These are phyloP conservation scores for Hypoxylon rubiginosum DNA, from an alignment of 2,329 filamentous ascomycete genomes.

Conservation along the genomic window DNA sequence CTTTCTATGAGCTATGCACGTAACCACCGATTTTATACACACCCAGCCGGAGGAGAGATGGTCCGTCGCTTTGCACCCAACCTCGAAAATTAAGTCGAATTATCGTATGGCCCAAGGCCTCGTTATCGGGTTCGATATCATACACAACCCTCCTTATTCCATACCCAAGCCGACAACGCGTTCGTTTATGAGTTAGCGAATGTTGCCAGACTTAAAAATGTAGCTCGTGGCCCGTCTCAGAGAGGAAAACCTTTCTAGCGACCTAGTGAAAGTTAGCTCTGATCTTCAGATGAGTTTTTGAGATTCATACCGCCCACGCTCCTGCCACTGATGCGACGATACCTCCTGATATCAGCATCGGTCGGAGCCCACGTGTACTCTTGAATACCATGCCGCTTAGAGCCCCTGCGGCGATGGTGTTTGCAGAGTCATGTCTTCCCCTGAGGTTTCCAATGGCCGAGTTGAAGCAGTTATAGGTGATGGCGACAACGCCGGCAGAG, in stretches of 20 bases:
- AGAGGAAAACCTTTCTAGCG: conserved; percentile 47
- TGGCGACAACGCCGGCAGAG: conserved; percentile 93
- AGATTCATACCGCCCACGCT: conserved; percentile 84
- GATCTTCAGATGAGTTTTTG: conserved; percentile 7
- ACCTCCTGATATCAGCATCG: conserved; percentile 94
- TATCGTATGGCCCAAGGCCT: conserved; percentile 41
- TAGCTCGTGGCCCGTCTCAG: conserved; percentile 41
- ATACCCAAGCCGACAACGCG: conserved; percentile 30
- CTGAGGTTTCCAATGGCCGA: conserved; percentile 83
- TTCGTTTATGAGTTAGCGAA: conserved; percentile 19
- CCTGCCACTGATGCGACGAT: conserved; percentile 90
- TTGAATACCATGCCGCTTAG: conserved; percentile 96
- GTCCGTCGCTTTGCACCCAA: conserved; percentile 60
- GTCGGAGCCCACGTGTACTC: conserved; percentile 88
- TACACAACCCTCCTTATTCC: conserved; percentile 44
- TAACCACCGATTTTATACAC: conserved; percentile 64
- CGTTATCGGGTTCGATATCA: conserved; percentile 46
- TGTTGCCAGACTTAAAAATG: conserved; percentile 41
- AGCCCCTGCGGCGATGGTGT: conserved; percentile 87
- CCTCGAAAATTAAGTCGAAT: conserved; percentile 40
- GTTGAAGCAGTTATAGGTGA: conserved; percentile 96
- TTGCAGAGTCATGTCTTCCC: conserved; percentile 89
- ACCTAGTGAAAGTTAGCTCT: conserved; percentile 48
- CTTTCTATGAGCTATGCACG: conserved; percentile 60
- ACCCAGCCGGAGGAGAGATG: conserved; percentile 66